A percentile compares a stretch with the other conserved stretches of the same genome.
phyloP scores from a whole-genome alignment of 768 basidiomycete genomes.

The Kwoniella sp. region DNA sequence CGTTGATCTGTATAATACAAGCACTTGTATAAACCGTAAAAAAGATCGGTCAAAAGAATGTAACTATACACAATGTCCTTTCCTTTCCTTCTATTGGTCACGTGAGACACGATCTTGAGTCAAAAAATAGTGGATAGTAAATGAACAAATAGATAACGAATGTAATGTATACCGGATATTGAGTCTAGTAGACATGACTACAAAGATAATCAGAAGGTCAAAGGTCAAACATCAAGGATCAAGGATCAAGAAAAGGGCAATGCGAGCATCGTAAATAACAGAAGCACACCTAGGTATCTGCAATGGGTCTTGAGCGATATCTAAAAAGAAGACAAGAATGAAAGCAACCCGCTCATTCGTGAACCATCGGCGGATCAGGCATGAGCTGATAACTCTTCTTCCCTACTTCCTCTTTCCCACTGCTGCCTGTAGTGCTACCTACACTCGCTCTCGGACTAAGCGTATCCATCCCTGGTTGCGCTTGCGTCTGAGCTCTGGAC shows the following conservation, averaged over 20 bases:
- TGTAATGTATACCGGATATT: too few species aligned
- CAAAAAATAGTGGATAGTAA: too few species aligned
- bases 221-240: too few species aligned
- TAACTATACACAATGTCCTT: not conserved
- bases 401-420: slow-evolving; percentile 1
- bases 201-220: too few species aligned
- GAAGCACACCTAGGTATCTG: too few species aligned
- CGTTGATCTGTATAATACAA: slow-evolving; percentile 1
- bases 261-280: too few species aligned
- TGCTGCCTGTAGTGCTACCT: not conserved
- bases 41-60: not conserved
- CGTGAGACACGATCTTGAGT: too few species aligned
- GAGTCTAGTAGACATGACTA: too few species aligned
- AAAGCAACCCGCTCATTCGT: slow-evolving; percentile 3
- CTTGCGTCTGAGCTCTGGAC: slow-evolving; percentile 3
- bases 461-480: slow-evolving; percentile 1
- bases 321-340: too few species aligned
- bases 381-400: slow-evolving; percentile 32
- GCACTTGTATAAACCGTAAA: not conserved
- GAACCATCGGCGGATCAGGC: slow-evolving; percentile 30
- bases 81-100: not conserved
- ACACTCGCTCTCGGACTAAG: not conserved
- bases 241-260: too few species aligned
- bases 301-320: too few species aligned
- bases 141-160: too few species aligned